Conservation (phyloP, 129 eudicot genomes). For the Flaveria sonorensis region DNA sequence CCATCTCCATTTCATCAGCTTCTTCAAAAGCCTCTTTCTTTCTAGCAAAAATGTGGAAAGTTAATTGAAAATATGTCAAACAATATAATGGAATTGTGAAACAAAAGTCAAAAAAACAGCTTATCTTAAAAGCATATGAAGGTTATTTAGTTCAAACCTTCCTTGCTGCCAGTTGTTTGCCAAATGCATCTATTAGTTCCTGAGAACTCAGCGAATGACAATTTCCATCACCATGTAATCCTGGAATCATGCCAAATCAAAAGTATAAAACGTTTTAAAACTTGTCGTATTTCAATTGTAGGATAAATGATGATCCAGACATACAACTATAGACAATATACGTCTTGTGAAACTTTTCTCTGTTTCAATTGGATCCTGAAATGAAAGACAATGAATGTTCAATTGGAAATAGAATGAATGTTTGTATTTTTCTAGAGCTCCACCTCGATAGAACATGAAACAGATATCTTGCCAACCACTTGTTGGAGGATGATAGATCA, state of each 20-base stretch:
- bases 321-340: constrained; percentile 78
- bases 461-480: constrained; percentile 62
- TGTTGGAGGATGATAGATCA: constrained; percentile 64
- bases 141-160: constrained; percentile 50
- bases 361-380: constrained; percentile 87
- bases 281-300: background rate
- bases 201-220: constrained; percentile 73
- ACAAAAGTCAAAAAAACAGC: constrained; percentile 2
- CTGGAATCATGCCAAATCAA: constrained; percentile 44
- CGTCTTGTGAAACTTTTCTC: constrained; percentile 76
- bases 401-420: background rate
- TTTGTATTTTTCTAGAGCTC: constrained; percentile 11
- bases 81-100: background rate
- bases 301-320: constrained; percentile 30
- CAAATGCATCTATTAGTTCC: constrained; percentile 78
- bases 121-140: constrained; percentile 1
- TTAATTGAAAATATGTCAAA: background rate
- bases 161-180: constrained; percentile 75
- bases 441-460: constrained; percentile 86
- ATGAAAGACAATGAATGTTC: background rate
- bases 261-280: constrained; percentile 5
- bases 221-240: constrained; percentile 79
- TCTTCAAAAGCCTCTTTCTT: constrained; percentile 85
- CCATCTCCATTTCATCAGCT: constrained; percentile 85
- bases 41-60: constrained; percentile 44